Percentiles rank a stretch among this genome's conserved stretches.
phyloP scores from a whole-genome alignment of 768 basidiomycete species.

The Hortiboletus flavorubellus region DNA sequence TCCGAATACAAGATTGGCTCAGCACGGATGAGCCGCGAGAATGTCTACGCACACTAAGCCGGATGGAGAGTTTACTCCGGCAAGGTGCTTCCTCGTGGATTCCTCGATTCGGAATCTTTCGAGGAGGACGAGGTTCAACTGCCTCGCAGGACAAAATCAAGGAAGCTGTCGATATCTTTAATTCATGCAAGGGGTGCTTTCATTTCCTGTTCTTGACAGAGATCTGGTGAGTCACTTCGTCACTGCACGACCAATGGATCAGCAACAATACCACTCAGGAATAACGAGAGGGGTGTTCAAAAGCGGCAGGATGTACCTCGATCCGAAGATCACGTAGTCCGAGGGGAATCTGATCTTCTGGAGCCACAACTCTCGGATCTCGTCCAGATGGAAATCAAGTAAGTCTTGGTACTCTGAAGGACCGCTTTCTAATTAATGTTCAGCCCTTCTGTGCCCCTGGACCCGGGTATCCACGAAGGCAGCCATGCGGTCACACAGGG shows the following conservation, averaged over 20 bases:
- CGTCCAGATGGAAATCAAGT: neutral
- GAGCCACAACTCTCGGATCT: no score
- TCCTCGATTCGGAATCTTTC: neutral
- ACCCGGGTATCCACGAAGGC: no score
- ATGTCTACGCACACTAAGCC: neutral
- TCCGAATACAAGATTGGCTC: slow-evolving; percentile 6
- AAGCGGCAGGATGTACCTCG: neutral
- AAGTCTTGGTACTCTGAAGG: neutral
- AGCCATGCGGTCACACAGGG: neutral
- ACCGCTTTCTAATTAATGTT: neutral
- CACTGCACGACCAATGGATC: neutral
- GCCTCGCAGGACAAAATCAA: neutral
- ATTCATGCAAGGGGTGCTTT: neutral
- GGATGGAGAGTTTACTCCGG: neutral
- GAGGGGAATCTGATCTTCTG: neutral
- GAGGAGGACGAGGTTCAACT: neutral
- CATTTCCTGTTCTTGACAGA: neutral
- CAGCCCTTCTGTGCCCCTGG: neutral
- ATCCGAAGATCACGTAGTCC: neutral
- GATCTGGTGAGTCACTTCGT: neutral
- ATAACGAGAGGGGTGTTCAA: neutral
- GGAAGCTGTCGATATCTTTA: slow-evolving; percentile 1
- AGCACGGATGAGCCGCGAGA: neutral
- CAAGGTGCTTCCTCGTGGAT: neutral
- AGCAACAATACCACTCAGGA: neutral